Evolutionary conservation across 495 filamentous ascomycete species (phyloP).

Genomic region (Talaromyces trachyspermus): DNA sequence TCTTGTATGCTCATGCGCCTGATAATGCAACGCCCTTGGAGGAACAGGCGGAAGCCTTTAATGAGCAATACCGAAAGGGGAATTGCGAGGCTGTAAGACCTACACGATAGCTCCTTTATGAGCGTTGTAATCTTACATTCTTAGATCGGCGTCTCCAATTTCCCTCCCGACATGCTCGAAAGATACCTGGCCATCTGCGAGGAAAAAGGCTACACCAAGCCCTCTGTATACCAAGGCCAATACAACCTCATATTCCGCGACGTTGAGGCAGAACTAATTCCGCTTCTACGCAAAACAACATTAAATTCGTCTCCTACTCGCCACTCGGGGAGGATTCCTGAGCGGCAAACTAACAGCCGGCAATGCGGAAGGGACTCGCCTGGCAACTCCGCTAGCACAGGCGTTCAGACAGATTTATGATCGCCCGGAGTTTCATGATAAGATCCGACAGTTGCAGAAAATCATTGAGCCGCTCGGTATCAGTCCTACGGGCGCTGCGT

Average conservation of each 20-base stretch:
- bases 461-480: conserved; percentile 14
- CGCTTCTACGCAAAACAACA: conserved; percentile 43
- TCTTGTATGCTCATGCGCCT: conserved; percentile 25
- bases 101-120: too few relatives aligned
- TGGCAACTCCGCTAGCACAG: conserved; percentile 10
- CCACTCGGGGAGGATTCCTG: conserved; percentile 46
- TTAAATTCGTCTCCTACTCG: conserved; percentile 43
- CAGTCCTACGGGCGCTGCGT: conserved; percentile 18
- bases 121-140: not conserved
- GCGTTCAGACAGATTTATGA: conserved; percentile 15
- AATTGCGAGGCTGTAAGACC: conserved; percentile 18
- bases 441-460: conserved; percentile 13
- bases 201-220: conserved; percentile 28
- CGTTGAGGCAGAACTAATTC: conserved; percentile 41
- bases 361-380: conserved; percentile 21
- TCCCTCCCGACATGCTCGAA: conserved; percentile 20
- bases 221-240: conserved; percentile 33
- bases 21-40: conserved; percentile 26
- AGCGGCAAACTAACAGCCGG: conserved; percentile 31
- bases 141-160: conserved; percentile 37
- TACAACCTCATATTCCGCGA: conserved; percentile 35
- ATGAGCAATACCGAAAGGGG: conserved; percentile 20
- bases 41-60: conserved; percentile 23
- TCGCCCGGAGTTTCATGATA: conserved; percentile 15
- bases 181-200: conserved; percentile 29